phyloP scores from a whole-genome alignment of 768 basidiomycete species.

The Macrolepiota fuliginosa region DNA sequence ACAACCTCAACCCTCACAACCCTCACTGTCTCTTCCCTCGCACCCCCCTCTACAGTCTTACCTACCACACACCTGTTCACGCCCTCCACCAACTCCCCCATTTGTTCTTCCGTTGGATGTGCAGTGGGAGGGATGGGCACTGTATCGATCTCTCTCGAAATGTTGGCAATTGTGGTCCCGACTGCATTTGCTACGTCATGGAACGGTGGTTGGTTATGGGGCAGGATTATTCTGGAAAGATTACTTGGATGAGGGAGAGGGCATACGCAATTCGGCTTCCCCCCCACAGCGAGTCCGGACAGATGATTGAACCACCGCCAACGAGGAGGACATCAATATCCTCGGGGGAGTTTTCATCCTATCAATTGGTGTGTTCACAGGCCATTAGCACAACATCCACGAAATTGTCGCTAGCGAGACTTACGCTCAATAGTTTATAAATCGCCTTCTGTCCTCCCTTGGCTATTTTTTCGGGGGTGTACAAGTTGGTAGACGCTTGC shows the following conservation, averaged over 20 bases:
- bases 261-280: conserved; percentile 38
- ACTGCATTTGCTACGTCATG: conserved; percentile 61
- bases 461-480: conserved; percentile 22
- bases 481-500: conserved; percentile 17
- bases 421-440: conserved; percentile 25
- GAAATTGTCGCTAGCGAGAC: background rate
- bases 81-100: conserved; percentile 20
- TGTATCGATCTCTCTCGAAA: conserved; percentile 44
- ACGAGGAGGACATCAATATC: conserved; percentile 60
- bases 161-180: conserved; percentile 46
- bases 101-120: conserved; percentile 26
- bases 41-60: conserved; percentile 44
- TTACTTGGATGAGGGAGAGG: background rate
- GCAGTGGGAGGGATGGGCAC: conserved; percentile 36
- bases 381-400: conserved; percentile 21
- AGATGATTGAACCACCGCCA: conserved; percentile 63
- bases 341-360: conserved; percentile 61
- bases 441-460: conserved; percentile 16
- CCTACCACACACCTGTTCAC: conserved; percentile 38
- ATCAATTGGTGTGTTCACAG: conserved; percentile 47
- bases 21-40: conserved; percentile 37
- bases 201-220: conserved; percentile 26
- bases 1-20: conserved; percentile 57
- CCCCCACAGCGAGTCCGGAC: conserved; percentile 48
- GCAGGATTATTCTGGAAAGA: conserved; percentile 13